phyloP scores from a whole-genome alignment of 2,329 filamentous ascomycete genomes.

The Chaetomium globosum region DNA sequence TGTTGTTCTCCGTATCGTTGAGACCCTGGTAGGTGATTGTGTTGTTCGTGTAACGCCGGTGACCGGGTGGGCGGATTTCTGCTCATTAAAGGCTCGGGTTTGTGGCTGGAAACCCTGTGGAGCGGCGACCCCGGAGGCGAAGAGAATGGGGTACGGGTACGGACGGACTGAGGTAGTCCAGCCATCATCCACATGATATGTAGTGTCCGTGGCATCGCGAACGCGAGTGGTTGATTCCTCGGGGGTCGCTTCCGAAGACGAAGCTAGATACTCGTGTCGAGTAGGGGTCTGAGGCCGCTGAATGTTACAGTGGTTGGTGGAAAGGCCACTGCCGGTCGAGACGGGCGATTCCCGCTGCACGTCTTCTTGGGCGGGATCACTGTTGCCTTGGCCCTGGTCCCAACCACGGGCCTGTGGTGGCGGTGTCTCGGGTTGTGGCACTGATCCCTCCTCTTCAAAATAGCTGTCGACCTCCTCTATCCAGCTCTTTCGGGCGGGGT shows the following conservation, averaged over 20 bases:
- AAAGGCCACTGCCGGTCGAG: slow-evolving; percentile 30
- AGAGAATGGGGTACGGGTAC: slow-evolving; percentile 44
- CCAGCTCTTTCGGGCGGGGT: background rate
- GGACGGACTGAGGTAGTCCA: slow-evolving; percentile 43
- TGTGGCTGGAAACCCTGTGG: slow-evolving; percentile 36
- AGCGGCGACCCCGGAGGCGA: slow-evolving; percentile 41
- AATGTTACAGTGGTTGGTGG: slow-evolving; percentile 39
- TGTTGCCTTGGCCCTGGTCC: too few relatives aligned
- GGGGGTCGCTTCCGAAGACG: slow-evolving; percentile 28
- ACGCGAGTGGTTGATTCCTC: slow-evolving; percentile 37
- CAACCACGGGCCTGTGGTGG: background rate
- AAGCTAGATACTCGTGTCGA: slow-evolving; percentile 10
- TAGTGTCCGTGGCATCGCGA: slow-evolving; percentile 41
- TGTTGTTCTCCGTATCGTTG: slow-evolving; percentile 38
- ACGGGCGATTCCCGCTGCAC: slow-evolving; percentile 17
- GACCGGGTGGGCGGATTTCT: slow-evolving; percentile 36
- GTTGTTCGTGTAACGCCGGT: slow-evolving; percentile 27
- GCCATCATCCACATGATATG: slow-evolving; percentile 41
- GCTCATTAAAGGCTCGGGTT: slow-evolving; percentile 42
- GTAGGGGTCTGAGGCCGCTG: slow-evolving; percentile 32
- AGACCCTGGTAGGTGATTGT: slow-evolving; percentile 31
- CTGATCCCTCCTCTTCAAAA: slow-evolving; percentile 11
- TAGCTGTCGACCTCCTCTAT: slow-evolving; percentile 19
- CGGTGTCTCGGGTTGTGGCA: slow-evolving; percentile 11
- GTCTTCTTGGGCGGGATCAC: background rate